A percentile compares a stretch with the other conserved stretches of the same genome.
phyloP scores from a whole-genome alignment of 345 rosid genomes.

The Arabidopsis thaliana region TAIR10.1 NC_003074.8:8323001-8323500 shows the following conservation, averaged over 20 bases:
- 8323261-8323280: slow-evolving; percentile 24
- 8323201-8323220: slow-evolving; percentile 22
- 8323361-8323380: slow-evolving; percentile 82
- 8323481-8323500: neutral
- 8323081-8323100: slow-evolving; percentile 70
- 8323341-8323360: slow-evolving; percentile 36
- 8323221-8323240: slow-evolving; percentile 1
- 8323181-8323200: slow-evolving; percentile 42
- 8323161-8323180: slow-evolving; percentile 74
- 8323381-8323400: slow-evolving; percentile 76
- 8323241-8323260: neutral
- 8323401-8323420: slow-evolving; percentile 80
- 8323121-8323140: slow-evolving; percentile 52
- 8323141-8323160: slow-evolving; percentile 69
- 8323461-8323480: neutral
- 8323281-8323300: slow-evolving; percentile 13
- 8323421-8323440: slow-evolving; percentile 96
- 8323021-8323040: slow-evolving; percentile 36
- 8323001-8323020: slow-evolving; percentile 75
- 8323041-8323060: slow-evolving; percentile 35
- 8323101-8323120: slow-evolving; percentile 79
- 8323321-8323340: neutral
- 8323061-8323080: slow-evolving; percentile 49
- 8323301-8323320: neutral
- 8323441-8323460: slow-evolving; percentile 67